Percentiles rank a stretch among this genome's conserved stretches.
Conservation (phyloP, 106 monocot genomes). For the Apostasia ramifera region DNA sequence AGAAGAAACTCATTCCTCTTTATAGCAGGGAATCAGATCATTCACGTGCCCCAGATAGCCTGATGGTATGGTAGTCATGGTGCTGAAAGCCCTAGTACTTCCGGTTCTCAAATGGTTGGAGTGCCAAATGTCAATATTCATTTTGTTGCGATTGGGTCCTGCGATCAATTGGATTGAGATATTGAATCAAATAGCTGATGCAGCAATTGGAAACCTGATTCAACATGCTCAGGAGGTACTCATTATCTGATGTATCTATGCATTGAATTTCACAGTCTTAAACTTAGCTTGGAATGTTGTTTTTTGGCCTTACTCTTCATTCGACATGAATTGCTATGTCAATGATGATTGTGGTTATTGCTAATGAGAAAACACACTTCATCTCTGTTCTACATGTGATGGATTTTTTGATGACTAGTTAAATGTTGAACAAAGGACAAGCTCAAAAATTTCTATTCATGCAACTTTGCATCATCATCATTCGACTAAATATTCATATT, state of each 20-base stretch:
- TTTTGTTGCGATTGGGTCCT: neutral
- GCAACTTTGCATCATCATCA: too few relatives aligned
- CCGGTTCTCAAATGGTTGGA: constrained; percentile 7
- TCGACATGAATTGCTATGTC: neutral
- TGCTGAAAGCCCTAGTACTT: constrained; percentile 8
- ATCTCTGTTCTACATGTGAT: too few relatives aligned
- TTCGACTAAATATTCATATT: too few relatives aligned
- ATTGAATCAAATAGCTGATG: neutral
- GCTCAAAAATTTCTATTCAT: too few relatives aligned
- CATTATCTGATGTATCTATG: neutral
- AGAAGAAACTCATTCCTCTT: neutral
- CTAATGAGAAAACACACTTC: too few relatives aligned
- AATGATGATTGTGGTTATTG: neutral
- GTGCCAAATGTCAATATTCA: constrained; percentile 5
- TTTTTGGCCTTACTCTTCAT: neutral
- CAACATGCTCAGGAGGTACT: constrained; percentile 23
- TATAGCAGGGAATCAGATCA: neutral
- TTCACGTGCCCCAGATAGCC: constrained; percentile 1
- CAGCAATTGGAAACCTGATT: constrained; percentile 12
- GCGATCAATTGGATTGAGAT: constrained; percentile 5
- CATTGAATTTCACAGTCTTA: neutral
- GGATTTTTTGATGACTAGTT: too few relatives aligned
- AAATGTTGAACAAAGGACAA: too few relatives aligned
- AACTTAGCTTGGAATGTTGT: neutral
- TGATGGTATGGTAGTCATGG: neutral